phyloP scores from a whole-genome alignment of 768 basidiomycete species.

The Krasilnikovozyma curviuscula region DNA sequence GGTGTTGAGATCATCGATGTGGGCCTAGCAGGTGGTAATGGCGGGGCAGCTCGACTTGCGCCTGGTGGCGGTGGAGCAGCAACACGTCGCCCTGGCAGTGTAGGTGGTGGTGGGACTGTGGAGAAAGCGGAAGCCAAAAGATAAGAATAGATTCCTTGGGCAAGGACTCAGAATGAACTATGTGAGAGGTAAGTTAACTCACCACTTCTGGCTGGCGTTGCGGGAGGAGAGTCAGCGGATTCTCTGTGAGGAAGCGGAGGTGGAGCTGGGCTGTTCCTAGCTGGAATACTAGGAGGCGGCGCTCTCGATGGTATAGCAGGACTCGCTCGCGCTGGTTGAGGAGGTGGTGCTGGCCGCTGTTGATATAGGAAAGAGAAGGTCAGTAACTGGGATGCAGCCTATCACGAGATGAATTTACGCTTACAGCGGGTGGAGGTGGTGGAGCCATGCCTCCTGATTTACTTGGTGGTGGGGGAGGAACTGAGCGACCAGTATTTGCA shows the following conservation, averaged over 20 bases:
- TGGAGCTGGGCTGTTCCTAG: not conserved
- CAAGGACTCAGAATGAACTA: no score
- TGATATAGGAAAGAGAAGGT: slow-evolving; percentile 6
- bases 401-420: no score
- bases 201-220: no score
- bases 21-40: slow-evolving; percentile 3
- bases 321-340: not conserved
- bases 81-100: slow-evolving; percentile 15
- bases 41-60: slow-evolving; percentile 13
- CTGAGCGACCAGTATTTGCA: no score
- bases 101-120: slow-evolving; percentile 21
- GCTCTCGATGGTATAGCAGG: not conserved
- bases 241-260: slow-evolving; percentile 3
- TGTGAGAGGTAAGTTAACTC: no score
- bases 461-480: no score
- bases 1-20: not conserved
- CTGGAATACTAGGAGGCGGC: not conserved
- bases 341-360: not conserved
- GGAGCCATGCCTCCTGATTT: no score
- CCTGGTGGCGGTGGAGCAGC: slow-evolving; percentile 19
- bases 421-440: no score
- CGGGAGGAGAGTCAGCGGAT: slow-evolving; percentile 24
- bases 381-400: no score
- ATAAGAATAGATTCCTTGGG: slow-evolving; percentile 31
- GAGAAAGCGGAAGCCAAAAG: slow-evolving; percentile 25